These are phyloP conservation scores for Carex parvula DNA, from an alignment of 176 grass and related monocot species.

Conservation along the genomic window DNA sequence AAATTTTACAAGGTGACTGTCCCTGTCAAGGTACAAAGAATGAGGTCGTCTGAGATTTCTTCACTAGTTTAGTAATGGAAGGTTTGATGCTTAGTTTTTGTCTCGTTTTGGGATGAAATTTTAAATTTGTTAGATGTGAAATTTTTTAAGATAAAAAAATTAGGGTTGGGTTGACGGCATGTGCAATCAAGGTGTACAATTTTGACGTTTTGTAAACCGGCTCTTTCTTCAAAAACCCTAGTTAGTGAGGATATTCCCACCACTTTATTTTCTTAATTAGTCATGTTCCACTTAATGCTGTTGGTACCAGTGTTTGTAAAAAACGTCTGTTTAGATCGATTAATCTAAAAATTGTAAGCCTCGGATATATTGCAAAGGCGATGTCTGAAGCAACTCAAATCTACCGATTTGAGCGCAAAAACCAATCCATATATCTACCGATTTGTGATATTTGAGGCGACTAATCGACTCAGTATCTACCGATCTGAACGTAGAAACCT, in stretches of 20 bases:
- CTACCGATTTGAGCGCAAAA: too few species aligned
- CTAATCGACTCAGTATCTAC: too few species aligned
- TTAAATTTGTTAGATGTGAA: slow-evolving; percentile 29
- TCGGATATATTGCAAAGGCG: too few species aligned
- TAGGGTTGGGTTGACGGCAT: slow-evolving; percentile 28
- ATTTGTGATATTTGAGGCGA: too few species aligned
- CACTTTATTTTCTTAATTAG: not conserved
- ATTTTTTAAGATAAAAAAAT: not conserved
- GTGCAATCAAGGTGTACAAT: slow-evolving; percentile 29
- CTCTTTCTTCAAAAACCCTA: slow-evolving; percentile 20
- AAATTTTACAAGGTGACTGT: slow-evolving; percentile 21
- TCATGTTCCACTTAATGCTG: not conserved
- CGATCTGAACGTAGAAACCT: too few species aligned
- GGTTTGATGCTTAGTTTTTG: slow-evolving; percentile 32
- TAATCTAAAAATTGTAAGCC: too few species aligned
- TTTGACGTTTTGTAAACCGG: slow-evolving; percentile 26
- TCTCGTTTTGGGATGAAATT: slow-evolving; percentile 27
- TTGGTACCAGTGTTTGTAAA: too few species aligned
- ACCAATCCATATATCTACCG: too few species aligned
- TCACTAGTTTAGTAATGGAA: slow-evolving; percentile 18
- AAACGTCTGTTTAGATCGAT: too few species aligned
- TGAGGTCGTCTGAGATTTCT: slow-evolving; percentile 11
- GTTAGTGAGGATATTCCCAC: slow-evolving; percentile 23
- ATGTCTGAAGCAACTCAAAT: too few species aligned
- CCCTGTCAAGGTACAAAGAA: slow-evolving; percentile 21